Evolutionary conservation across 176 grass and related monocot species (phyloP).

Genomic region (Triticum turgidum): DNA sequence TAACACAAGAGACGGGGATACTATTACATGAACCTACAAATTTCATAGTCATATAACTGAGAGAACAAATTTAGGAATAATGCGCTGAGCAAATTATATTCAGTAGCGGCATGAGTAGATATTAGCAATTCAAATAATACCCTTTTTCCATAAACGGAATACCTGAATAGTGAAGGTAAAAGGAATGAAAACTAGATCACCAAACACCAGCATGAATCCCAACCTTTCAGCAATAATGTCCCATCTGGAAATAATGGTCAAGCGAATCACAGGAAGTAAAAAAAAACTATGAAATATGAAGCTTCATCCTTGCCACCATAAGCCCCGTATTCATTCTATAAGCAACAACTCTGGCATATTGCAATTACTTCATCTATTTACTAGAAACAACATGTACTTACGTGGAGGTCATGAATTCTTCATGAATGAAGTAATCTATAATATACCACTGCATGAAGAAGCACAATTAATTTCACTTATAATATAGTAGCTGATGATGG

Average conservation of each 20-base stretch:
- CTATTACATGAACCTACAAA: neutral
- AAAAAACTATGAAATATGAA: neutral
- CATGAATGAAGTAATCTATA: constrained; percentile 90
- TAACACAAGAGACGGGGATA: neutral
- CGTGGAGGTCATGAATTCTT: constrained; percentile 99
- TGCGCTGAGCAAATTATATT: neutral
- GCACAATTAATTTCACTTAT: constrained; percentile 24
- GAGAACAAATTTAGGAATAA: neutral
- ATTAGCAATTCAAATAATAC: neutral
- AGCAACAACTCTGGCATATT: neutral
- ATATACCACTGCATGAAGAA: constrained; percentile 78
- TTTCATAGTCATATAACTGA: neutral
- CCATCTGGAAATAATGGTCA: constrained; percentile 59
- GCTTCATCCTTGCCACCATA: neutral
- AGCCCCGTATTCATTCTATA: neutral
- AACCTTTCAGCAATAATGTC: constrained; percentile 97
- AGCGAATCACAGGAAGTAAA: neutral
- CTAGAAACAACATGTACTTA: constrained; percentile 45
- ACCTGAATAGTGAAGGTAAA: constrained; percentile 98
- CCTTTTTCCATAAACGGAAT: neutral
- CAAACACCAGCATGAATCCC: constrained; percentile 98
- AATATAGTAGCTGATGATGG: constrained; percentile 3
- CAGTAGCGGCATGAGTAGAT: neutral
- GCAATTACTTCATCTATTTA: constrained; percentile 22
- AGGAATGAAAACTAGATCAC: constrained; percentile 97